Evolutionary conservation across 495 filamentous ascomycete genomes (phyloP).

Genomic region (Penicillium herquei): DNA sequence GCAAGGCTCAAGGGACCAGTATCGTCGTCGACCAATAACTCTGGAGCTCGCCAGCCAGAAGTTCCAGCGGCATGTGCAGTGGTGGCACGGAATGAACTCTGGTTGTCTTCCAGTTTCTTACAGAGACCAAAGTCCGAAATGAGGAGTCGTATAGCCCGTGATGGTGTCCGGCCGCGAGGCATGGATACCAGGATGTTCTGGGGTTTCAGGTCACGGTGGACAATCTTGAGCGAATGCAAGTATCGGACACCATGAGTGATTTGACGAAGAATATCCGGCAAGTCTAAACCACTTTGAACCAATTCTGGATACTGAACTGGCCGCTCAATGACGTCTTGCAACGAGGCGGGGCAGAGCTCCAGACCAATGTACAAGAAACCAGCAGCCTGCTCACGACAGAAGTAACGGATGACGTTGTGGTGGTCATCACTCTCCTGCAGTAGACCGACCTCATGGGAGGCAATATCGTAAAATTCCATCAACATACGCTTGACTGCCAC

Average conservation of each 20-base stretch:
- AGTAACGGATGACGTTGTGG: constrained; percentile 94
- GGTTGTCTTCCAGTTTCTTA: constrained; percentile 95
- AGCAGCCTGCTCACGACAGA: constrained; percentile 79
- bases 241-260: constrained; percentile 84
- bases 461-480: constrained; percentile 90
- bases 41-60: constrained; percentile 92
- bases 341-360: constrained; percentile 90
- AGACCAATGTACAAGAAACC: constrained; percentile 96
- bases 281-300: constrained; percentile 50
- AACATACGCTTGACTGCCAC: constrained; percentile 98
- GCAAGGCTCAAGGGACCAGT: constrained; percentile 31
- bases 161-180: constrained; percentile 39
- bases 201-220: constrained; percentile 95
- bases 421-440: constrained; percentile 94
- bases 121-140: constrained; percentile 98
- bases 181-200: constrained; percentile 88
- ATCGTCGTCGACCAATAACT: constrained; percentile 82
- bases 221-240: constrained; percentile 87
- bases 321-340: constrained; percentile 83
- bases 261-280: constrained; percentile 72
- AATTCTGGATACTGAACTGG: constrained; percentile 59
- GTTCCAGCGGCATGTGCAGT: constrained; percentile 93
- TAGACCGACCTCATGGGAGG: constrained; percentile 86
- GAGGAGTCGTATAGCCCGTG: constrained; percentile 61
- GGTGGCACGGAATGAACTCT: constrained; percentile 90